A percentile compares a stretch with the other conserved stretches of the same genome.
Evolutionary conservation across 2,329 filamentous ascomycete genomes (phyloP).

Genomic region (Delphinella strobiligena): DNA sequence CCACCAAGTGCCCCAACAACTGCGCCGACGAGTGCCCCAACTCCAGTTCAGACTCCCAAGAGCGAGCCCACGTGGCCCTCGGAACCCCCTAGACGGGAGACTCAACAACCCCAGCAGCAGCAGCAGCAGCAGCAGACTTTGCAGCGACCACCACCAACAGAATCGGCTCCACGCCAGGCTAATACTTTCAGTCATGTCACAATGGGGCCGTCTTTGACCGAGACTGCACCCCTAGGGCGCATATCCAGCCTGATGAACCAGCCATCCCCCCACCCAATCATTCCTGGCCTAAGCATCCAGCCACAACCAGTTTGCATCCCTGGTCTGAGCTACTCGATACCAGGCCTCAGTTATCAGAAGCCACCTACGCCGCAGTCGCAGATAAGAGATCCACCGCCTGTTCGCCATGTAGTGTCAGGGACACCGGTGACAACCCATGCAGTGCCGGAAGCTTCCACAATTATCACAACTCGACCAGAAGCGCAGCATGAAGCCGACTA

Average conservation of each 20-base stretch:
- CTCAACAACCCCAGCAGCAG: background rate
- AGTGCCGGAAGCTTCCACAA: background rate
- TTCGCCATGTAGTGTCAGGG: background rate
- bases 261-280: background rate
- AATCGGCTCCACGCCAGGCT: no score
- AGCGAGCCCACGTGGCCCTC: background rate
- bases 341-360: background rate
- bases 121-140: background rate
- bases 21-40: background rate
- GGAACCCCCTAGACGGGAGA: background rate
- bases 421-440: background rate
- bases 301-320: background rate
- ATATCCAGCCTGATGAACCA: background rate
- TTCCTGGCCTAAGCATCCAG: background rate
- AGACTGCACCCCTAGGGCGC: constrained; percentile 3
- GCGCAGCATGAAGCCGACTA: background rate
- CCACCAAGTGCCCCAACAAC: background rate
- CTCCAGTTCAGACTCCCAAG: background rate
- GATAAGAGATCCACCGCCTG: background rate
- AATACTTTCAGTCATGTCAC: constrained; percentile 7
- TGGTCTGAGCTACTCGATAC: background rate
- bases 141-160: background rate
- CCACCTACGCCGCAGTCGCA: no score
- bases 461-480: background rate
- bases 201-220: constrained; percentile 5